Base-by-base conservation (phyloP, 2,329 filamentous ascomycete species). In the Diplodia mutila region DNA sequence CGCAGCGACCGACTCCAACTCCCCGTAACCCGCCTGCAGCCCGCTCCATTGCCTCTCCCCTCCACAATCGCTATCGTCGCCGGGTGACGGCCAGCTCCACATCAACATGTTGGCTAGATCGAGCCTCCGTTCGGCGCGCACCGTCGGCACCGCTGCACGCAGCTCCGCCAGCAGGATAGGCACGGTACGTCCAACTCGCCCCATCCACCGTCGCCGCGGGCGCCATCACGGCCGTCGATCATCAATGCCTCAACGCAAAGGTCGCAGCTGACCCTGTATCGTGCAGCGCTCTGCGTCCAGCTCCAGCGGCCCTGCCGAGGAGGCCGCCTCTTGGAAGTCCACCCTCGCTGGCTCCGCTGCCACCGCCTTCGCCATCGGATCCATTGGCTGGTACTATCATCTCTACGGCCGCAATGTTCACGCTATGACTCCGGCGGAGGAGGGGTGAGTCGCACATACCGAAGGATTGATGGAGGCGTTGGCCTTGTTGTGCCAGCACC, bases 381-480 rank as follows among this genome's bases (percentile, higher is more conserved):
- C 94, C 73, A 89, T 94, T 77, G 94, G 92, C 75, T 98, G 94
- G 93, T 98, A 97, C 85, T 97, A 94, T 82, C 93, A 97, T 83
- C 90, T 97, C 75, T 98, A 97, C 83, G 95, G 94, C 77, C 89
- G 92, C 76, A 89, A 91, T 76, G 91, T 92, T 71, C 88, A 93
- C 82, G 95, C 95, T 75, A 91, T 91, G 89, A 94, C 94, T 75
- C 93, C 93, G 72, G 91, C 91, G 78, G 95, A 99, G 86, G 95
- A 99, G 89, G 95, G 95, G 95, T 99, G 87, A 90, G 94, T 91
- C 66, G 49, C 52, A 48, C 51, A 54, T 57, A 61, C 46, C 49
- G 57, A 34, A 29, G 29, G 67, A 61, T 66, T 42, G 67, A 65
- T 53, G 57, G 66, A 39, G 59, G 27, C 54, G 48, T 53, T 55